Evolutionary conservation across 306 rosid genomes (phyloP), one percentile per base, ranked within the genome.

Genomic region (Trichosanthes truncata): DNA sequence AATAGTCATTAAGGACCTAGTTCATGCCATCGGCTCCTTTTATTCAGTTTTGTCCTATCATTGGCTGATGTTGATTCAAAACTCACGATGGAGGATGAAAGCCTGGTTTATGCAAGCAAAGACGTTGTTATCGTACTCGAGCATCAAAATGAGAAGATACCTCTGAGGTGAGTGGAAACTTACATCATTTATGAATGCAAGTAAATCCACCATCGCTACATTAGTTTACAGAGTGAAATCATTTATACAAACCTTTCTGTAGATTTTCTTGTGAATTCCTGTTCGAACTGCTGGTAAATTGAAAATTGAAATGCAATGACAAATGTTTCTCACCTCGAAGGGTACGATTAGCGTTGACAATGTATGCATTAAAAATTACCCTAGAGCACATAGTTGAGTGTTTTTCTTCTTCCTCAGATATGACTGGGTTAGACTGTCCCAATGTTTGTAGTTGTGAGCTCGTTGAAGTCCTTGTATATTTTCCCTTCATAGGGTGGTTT

Each of bases 1-100:
- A 79, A 10, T 66, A 77, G 69, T 80, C 66, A 51, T 51, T 49
- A 53, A 80, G 74, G 40, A 57, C 66, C 21, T 49, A 79, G 82
- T 77, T 57, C 81, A 43, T 78, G 74, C 18, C 35, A 48, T 84
- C 75, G 33, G 60, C 79, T 81, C 57, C 73, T 71, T 68, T 68
- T 65, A 9, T 77, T 89, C 89, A 95, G 99, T 53, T 92, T 95
- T 73, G 93, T 95, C 80, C 90, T 95, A 81, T 95, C 99, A 36
- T 85, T 95, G 91, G 97, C 99, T 25, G 97, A 90, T 81, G 97
- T 95, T 83, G 99, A 95, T 84, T 84, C 93, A 81, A 82, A 83
- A 62, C 99, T 95, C 83, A 87, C 88, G 93, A 93, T 95, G 99
- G 99, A 95, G 84, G 97, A 91, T 56, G 97, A 90, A 81, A 93